Base-by-base conservation (phyloP, 208 protist genomes). In the Acanthamoeba pearcei region DNA sequence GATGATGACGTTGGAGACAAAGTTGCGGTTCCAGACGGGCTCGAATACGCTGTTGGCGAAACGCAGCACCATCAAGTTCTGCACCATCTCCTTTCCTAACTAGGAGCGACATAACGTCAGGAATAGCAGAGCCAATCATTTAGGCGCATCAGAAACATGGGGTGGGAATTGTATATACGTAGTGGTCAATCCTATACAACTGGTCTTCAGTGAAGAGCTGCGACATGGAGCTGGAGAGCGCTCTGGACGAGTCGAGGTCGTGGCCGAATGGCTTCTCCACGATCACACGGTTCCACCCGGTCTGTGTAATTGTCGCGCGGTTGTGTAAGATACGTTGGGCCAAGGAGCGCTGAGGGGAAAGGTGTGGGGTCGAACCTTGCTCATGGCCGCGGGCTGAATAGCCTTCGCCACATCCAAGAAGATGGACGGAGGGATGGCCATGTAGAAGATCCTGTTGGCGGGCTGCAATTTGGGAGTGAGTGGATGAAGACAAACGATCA, bases 141-240 rank as follows among this genome's bases (percentile, higher is more conserved):
- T 3, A 60, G n/a, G 97, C 42, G 91, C 97, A 96, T 0, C 10
- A 24, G 0, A 17, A 32, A 29, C 5, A 38, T 17, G 46, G 29
- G n/a, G 46, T 49, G 46, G 46, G 46, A 19, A 13, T 46, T 6
- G 12, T 51, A 93, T 35, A 62, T 1, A 97, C 49, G 82, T 97
- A 98, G 93, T 98, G 98, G 95, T 98, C 98, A 66, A 98, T 98
- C 42, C 98, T 94, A 94, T 97, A 98, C 9, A 98, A 95, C 62
- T 98, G 93, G 10, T 97, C 91, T 91, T 98, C 98, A 10, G 49
- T 88, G 29, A 98, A 98, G 9, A 96, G 51, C n/a, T 83, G 27
- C 13, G 60, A 42, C 8, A 98, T 62, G 27, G 86, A 85, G 24
- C 89, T 42, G 24, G 76, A 51, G 46, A 98, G 95, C 22, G 94